Evolutionary conservation across 163 green algal species (phyloP).

Genomic region (Chloromonas sp.): DNA sequence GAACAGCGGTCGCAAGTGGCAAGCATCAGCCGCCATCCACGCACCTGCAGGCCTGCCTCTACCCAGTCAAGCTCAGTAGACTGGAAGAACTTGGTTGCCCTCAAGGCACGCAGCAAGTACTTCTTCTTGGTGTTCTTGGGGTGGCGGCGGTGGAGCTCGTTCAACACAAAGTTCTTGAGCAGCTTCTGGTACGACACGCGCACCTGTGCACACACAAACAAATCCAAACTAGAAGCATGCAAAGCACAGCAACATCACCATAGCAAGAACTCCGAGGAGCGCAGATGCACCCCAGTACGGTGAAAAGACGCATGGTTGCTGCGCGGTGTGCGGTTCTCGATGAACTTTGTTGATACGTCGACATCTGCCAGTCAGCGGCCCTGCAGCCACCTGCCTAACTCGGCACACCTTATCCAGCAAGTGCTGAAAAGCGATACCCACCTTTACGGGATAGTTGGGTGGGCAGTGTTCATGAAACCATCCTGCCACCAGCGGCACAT

Average conservation of each 20-base stretch:
- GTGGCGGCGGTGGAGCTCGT: conserved; percentile 86
- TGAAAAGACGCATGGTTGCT: too few relatives aligned
- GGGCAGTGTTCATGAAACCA: conserved; percentile 98
- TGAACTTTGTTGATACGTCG: too few relatives aligned
- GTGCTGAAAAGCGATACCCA: neutral
- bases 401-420: too few relatives aligned
- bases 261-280: too few relatives aligned
- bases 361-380: too few relatives aligned
- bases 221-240: neutral
- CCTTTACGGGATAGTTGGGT: conserved; percentile 89
- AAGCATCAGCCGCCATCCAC: too few relatives aligned
- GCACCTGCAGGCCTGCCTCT: conserved; percentile 90
- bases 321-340: too few relatives aligned
- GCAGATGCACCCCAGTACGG: too few relatives aligned
- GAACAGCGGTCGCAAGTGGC: too few relatives aligned
- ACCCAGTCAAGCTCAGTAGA: conserved; percentile 98
- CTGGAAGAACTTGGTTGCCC: conserved; percentile 99
- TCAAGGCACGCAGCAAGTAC: conserved; percentile 88
- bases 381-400: too few relatives aligned
- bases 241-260: neutral
- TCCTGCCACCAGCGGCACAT: conserved; percentile 90
- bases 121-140: conserved; percentile 93
- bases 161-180: conserved; percentile 97
- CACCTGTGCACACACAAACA: conserved; percentile 43
- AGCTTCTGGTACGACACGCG: conserved; percentile 99